Percentiles rank a stretch among this genome's conserved stretches.
These are phyloP conservation scores for Apodospora peruviana DNA, from an alignment of 495 filamentous ascomycete genomes.

Conservation along the genomic window DNA sequence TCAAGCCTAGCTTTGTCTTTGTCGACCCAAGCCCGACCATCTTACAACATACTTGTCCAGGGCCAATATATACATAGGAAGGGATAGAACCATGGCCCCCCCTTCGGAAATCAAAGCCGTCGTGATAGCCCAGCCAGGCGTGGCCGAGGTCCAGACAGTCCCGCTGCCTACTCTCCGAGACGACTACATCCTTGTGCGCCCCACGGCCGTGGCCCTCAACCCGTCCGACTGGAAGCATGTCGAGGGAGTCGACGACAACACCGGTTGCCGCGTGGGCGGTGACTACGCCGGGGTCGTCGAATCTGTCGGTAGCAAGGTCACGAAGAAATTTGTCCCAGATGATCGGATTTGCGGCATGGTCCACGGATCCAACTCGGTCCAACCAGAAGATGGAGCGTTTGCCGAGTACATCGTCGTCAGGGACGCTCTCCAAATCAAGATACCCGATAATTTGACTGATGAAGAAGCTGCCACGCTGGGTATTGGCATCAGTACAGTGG, in stretches of 20 bases:
- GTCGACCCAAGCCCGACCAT: too few species aligned
- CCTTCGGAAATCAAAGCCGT: slow-evolving; percentile 12
- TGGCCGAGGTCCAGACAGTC: slow-evolving; percentile 17
- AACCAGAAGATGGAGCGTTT: slow-evolving; percentile 33
- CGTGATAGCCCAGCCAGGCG: slow-evolving; percentile 9
- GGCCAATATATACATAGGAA: too few species aligned
- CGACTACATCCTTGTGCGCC: slow-evolving; percentile 49
- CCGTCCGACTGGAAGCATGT: slow-evolving; percentile 58
- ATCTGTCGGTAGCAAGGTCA: slow-evolving; percentile 33
- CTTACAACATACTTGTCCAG: too few species aligned
- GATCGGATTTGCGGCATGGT: slow-evolving; percentile 38
- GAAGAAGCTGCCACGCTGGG: slow-evolving; percentile 44
- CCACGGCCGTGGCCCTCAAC: slow-evolving; percentile 49
- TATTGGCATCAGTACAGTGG: slow-evolving; percentile 41
- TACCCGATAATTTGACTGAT: slow-evolving; percentile 34
- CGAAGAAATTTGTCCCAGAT: slow-evolving; percentile 24
- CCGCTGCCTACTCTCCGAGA: slow-evolving; percentile 37
- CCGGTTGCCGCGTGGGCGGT: slow-evolving; percentile 29
- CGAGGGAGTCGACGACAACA: slow-evolving; percentile 10
- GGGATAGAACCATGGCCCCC: not conserved
- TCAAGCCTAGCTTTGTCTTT: too few species aligned
- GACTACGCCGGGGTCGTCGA: slow-evolving; percentile 40
- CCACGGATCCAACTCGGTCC: slow-evolving; percentile 21
- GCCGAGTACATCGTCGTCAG: slow-evolving; percentile 15
- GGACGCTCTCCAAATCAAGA: slow-evolving; percentile 1